These are phyloP conservation scores for Tricholoma terreum DNA, from an alignment of 768 basidiomycete genomes.

Conservation along the genomic window DNA sequence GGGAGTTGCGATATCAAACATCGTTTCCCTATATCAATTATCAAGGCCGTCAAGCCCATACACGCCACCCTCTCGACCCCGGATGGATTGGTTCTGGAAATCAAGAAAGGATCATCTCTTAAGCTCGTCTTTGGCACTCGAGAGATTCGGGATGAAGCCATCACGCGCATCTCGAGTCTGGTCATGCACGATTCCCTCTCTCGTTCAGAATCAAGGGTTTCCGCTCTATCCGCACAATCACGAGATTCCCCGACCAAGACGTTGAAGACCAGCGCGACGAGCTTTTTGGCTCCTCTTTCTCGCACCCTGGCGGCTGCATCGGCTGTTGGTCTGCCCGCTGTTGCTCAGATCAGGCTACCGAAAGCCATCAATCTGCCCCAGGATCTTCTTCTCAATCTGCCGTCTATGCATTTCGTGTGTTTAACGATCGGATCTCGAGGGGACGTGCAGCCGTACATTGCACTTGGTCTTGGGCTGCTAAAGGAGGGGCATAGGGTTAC, in stretches of 20 bases:
- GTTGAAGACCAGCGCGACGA: constrained; percentile 25
- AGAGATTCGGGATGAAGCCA: constrained; percentile 41
- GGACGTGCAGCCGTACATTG: constrained; percentile 63
- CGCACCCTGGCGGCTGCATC: constrained; percentile 35
- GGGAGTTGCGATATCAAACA: constrained; percentile 36
- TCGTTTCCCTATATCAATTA: constrained; percentile 38
- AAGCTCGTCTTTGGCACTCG: constrained; percentile 47
- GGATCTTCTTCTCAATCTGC: constrained; percentile 26
- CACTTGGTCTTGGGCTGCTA: constrained; percentile 46
- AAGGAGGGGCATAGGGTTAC: constrained; percentile 51
- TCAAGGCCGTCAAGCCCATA: constrained; percentile 39
- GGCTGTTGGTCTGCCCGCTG: constrained; percentile 24
- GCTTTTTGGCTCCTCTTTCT: constrained; percentile 43
- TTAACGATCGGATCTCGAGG: constrained; percentile 66
- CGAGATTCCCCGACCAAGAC: background rate
- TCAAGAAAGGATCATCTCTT: constrained; percentile 44
- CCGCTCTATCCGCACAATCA: constrained; percentile 1
- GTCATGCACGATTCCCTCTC: constrained; percentile 7
- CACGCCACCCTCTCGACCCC: constrained; percentile 22
- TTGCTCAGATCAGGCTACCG: constrained; percentile 33
- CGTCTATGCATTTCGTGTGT: constrained; percentile 54
- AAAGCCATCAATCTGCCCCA: constrained; percentile 48
- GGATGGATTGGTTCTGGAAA: constrained; percentile 40
- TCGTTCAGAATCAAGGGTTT: constrained; percentile 4
- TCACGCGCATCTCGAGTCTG: constrained; percentile 30